These are phyloP conservation scores for Solanum pennellii DNA, from an alignment of 257 asterid genomes.

Conservation along the genomic window DNA sequence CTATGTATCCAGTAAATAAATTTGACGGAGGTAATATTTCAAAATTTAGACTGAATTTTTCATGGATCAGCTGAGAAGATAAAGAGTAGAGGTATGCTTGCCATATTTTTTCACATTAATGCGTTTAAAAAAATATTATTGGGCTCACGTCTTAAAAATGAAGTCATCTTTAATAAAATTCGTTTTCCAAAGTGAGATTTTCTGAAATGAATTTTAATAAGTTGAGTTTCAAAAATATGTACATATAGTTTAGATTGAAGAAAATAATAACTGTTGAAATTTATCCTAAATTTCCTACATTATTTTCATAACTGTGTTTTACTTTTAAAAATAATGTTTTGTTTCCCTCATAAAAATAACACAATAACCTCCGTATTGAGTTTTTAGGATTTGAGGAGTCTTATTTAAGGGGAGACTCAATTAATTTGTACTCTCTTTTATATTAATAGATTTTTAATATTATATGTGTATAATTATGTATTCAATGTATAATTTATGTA, in stretches of 20 bases:
- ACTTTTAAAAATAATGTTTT: neutral
- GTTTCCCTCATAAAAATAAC: neutral
- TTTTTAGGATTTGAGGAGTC: too few relatives aligned
- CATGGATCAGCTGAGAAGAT: neutral
- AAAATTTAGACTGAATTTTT: neutral
- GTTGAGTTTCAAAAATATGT: too few relatives aligned
- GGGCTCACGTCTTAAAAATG: too few relatives aligned
- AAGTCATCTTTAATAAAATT: too few relatives aligned
- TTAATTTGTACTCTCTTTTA: too few relatives aligned
- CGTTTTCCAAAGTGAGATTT: too few relatives aligned
- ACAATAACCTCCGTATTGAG: neutral
- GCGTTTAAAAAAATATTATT: too few relatives aligned
- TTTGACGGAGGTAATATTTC: neutral
- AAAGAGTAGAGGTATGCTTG: neutral
- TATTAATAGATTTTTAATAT: too few relatives aligned
- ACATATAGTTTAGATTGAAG: too few relatives aligned
- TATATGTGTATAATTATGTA: neutral
- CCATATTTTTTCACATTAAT: neutral
- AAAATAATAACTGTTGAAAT: too few relatives aligned
- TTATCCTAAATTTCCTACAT: neutral
- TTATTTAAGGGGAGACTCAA: too few relatives aligned
- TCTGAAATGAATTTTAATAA: too few relatives aligned
- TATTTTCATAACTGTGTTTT: neutral
- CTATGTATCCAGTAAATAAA: neutral
- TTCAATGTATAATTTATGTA: neutral